Evolutionary conservation across 371 early-diverging fungal species (phyloP).

Genomic region (Rhizopus delemar): DNA sequence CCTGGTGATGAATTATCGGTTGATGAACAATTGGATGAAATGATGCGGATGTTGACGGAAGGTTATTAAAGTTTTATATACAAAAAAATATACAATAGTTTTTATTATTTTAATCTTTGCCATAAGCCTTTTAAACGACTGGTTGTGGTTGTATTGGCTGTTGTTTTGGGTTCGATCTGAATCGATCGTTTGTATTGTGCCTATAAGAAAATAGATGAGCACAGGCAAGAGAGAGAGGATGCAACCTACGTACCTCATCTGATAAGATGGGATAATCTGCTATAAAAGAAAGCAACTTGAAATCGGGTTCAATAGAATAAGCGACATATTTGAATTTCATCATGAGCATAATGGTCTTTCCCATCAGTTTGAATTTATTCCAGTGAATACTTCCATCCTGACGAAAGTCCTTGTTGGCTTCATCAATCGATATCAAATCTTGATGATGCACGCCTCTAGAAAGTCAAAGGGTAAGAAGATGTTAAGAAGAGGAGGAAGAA

Average conservation of each 20-base stretch:
- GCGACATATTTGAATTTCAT: constrained; percentile 48
- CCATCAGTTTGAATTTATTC: constrained; percentile 64
- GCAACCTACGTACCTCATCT: constrained; percentile 37
- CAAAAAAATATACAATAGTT: no score
- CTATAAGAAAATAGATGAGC: constrained; percentile 12
- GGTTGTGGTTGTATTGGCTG: constrained; percentile 15
- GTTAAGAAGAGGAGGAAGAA: background rate
- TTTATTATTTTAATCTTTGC: constrained; percentile 16
- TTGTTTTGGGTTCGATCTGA: constrained; percentile 32
- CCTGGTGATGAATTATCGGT: no score
- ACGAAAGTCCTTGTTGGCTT: constrained; percentile 61
- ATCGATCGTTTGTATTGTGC: constrained; percentile 44
- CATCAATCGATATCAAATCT: constrained; percentile 57
- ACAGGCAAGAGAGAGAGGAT: background rate
- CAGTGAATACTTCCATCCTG: constrained; percentile 58
- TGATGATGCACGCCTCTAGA: constrained; percentile 58
- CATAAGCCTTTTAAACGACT: constrained; percentile 32
- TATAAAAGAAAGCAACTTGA: constrained; percentile 34
- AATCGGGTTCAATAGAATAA: constrained; percentile 40
- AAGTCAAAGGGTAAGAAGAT: background rate
- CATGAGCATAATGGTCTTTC: constrained; percentile 53
- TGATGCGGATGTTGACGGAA: no score
- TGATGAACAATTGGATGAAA: no score
- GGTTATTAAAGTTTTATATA: no score
- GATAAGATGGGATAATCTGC: constrained; percentile 43